Evolutionary conservation across 2,329 filamentous ascomycete genomes (phyloP), one percentile per base, ranked within the genome.

Genomic region (Colletotrichum gigasporum): DNA sequence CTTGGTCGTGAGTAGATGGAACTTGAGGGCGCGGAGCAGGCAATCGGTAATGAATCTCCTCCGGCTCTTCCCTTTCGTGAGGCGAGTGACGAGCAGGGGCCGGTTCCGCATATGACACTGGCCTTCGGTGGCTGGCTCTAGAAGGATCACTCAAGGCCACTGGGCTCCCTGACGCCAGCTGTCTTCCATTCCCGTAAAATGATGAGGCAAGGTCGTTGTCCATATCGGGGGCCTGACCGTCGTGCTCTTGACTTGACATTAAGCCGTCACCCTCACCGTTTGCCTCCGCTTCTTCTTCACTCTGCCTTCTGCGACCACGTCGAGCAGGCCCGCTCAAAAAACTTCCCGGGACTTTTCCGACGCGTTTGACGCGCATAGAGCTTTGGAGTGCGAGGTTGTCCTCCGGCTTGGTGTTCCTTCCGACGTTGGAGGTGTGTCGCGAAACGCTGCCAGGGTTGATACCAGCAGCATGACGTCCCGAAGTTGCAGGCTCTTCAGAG

Each of bases 281-380:
- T 2, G 37, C 70, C 58, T 85, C 84, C 5, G 74, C 85, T 37
- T 91, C 89, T 67, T 92, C 90, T 67, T 91, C 89, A 70, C 89
- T 91, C 70, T 85, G 85, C 62, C 88, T 82, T 68, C 89, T 84
- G 66, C 91, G 85, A 24, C 92, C 93, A 69, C 93, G 85, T 57
- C 93, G 87, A 18, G 93, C 91, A 26, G 93, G 93, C 1, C 91
- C 92, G 69, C 91, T 93, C 20, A 96, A 80, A 69, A 95, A 94
- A 64, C 88, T 91, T 1, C 92, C 93, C 2, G 90, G 87, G 7
- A 91, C 83, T 75, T 92, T 92, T 14, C 90, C 90, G 12, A 93
- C 87, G 65, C 92, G 84, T 78, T 94, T 95, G 63, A 94, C 82
- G 5, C 93, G 87, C 83, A 94, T 87, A 0, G 92, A 93, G 70